Percentiles rank a stretch among this genome's conserved stretches.
Conservation (phyloP, 202 grass and related monocot genomes). For the Schoenoplectus triqueter region DNA sequence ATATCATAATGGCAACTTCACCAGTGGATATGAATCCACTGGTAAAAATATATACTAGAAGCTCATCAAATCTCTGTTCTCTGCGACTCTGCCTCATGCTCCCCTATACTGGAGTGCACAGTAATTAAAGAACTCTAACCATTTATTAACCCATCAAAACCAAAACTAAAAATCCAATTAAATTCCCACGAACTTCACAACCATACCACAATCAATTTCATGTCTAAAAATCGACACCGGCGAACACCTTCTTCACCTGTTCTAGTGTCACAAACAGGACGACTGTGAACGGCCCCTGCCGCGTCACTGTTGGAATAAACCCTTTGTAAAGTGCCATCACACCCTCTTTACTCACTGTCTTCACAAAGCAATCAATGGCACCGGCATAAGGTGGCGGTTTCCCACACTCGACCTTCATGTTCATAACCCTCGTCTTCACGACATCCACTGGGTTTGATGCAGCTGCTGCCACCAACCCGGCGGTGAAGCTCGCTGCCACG, state of each 20-base stretch:
- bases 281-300: conserved; percentile 50
- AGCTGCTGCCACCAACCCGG: conserved; percentile 48
- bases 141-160: not conserved
- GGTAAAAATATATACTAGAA: no score
- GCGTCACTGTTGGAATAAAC: conserved; percentile 45
- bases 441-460: conserved; percentile 59
- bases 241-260: conserved; percentile 55
- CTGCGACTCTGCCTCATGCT: no score
- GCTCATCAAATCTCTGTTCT: no score
- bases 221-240: conserved; percentile 40
- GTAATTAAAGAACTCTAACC: not conserved
- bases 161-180: not conserved
- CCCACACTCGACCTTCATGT: conserved; percentile 53
- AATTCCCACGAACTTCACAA: not conserved
- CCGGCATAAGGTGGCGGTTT: conserved; percentile 42
- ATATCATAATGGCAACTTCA: no score
- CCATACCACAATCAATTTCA: not conserved
- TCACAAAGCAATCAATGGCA: conserved; percentile 49
- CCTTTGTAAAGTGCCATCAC: conserved; percentile 49
- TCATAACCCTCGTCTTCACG: conserved; percentile 62
- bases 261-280: conserved; percentile 56
- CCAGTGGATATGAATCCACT: no score
- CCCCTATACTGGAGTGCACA: no score
- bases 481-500: conserved; percentile 36
- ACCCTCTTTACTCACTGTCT: conserved; percentile 48